Evolutionary conservation across 2,329 filamentous ascomycete genomes (phyloP), one percentile per base, ranked within the genome.

Genomic region (Sporothrix luriei): DNA sequence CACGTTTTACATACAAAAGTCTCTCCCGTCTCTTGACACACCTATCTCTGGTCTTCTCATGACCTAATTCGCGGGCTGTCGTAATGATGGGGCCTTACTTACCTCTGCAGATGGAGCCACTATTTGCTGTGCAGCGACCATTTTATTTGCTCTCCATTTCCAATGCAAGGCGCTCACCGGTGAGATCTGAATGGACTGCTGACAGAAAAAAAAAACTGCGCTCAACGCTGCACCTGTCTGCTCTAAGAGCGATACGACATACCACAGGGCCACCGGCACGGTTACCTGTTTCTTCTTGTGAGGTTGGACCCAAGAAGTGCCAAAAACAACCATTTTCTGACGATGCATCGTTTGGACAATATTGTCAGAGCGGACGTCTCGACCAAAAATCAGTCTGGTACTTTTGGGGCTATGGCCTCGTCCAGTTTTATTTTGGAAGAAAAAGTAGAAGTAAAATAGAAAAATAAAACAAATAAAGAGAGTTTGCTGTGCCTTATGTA

Each of bases 21-120:
- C 9, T 21, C 61, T 49, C 43, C 61, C 57, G 61, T 64, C 43
- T 64, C 43, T 64, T 64, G 61, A 43, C 43, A 49, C 24, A 6
- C 6, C 2, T 5, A 43, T 21, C 33, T 49, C 21, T 21, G 14
- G 43, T 16, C 26, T 13, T 6, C 24, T 21, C 9, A 5, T 64
- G 6, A n/a, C 24, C 43, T 24, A 64, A 49, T 33, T 40, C 33
- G 33, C 33, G 19, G 43, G 14, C 24, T 19, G 21, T 40, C 2
- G 59, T 48, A 9, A 10, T 7, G 14, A 29, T 33, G 4, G 33
- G 55, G 13, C 55, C 33, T 33, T 33, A 9, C 33, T 33, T 33
- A 9, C 33, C 55, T n/a, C 16, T 57, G 49, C 33, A 33, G 49
- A 52, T 24, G n/a, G 49, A 21, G 26, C 24, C 54, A 55, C 38